These are phyloP conservation scores for Eucalyptus regnans DNA, from an alignment of 345 rosid species.

Conservation along the genomic window DNA sequence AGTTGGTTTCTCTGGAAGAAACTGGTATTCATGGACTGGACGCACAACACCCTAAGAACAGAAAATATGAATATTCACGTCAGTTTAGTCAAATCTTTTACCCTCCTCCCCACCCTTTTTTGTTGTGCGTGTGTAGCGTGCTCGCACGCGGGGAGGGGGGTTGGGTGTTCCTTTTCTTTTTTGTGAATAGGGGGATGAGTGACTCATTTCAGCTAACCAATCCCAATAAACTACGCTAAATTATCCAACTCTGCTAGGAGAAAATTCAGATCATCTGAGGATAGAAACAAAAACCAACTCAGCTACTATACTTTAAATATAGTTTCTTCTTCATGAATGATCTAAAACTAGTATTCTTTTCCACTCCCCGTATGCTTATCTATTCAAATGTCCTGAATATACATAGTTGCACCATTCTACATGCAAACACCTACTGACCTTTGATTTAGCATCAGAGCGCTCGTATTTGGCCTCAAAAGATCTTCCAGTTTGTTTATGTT, in stretches of 20 bases:
- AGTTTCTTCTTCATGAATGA: not conserved
- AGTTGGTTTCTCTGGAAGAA: slow-evolving; percentile 78
- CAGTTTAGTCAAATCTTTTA: not conserved
- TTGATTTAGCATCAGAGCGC: not conserved
- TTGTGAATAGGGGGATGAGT: not conserved
- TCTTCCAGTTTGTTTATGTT: slow-evolving; percentile 26
- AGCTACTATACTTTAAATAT: not conserved
- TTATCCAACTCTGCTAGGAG: not conserved
- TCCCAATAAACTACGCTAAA: not conserved
- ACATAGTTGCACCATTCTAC: not conserved
- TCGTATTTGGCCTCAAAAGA: slow-evolving; percentile 52
- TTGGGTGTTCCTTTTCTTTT: not conserved
- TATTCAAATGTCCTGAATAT: not conserved
- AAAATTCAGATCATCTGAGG: not conserved
- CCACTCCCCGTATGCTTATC: not conserved
- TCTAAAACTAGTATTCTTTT: not conserved
- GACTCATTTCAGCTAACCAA: not conserved
- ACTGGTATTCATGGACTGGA: slow-evolving; percentile 75
- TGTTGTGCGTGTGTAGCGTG: not conserved
- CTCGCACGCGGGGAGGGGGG: no score
- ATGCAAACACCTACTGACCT: not conserved
- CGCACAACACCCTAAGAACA: slow-evolving; percentile 30
- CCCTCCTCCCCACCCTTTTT: not conserved
- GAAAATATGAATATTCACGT: not conserved
- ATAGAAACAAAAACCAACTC: not conserved